phyloP scores from a whole-genome alignment of 768 basidiomycete genomes.

The Termitomyces sp. region DNA sequence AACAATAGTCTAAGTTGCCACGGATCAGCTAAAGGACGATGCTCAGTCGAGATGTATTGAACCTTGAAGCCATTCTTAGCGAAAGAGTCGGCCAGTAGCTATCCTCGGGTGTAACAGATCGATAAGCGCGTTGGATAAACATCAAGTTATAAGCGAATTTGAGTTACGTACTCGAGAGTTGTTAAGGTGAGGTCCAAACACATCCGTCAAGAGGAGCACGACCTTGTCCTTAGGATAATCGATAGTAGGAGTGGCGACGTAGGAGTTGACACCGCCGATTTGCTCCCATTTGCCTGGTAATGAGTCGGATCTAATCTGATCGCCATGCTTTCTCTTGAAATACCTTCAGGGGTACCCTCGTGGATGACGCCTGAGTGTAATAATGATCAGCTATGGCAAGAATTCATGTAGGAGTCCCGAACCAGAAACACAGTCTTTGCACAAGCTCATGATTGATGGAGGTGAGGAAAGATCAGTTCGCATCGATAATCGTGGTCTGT shows the following conservation, averaged over 20 bases:
- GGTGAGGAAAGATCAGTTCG: background rate
- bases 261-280: constrained; percentile 48
- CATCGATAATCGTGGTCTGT: background rate
- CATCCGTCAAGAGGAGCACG: constrained; percentile 52
- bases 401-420: background rate
- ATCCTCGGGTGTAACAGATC: background rate
- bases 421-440: constrained; percentile 56
- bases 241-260: constrained; percentile 50
- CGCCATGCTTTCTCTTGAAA: background rate
- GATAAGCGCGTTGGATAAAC: background rate
- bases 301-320: constrained; percentile 8
- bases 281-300: constrained; percentile 44
- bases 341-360: constrained; percentile 48
- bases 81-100: constrained; percentile 44
- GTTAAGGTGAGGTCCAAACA: constrained; percentile 47
- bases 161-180: constrained; percentile 42
- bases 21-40: background rate
- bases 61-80: constrained; percentile 47
- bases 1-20: constrained; percentile 31
- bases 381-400: background rate
- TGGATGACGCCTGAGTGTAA: constrained; percentile 43
- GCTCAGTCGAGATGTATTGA: background rate
- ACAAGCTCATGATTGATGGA: constrained; percentile 30
- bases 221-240: constrained; percentile 57
- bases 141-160: background rate